Evolutionary conservation across 2,329 filamentous ascomycete species (phyloP), one percentile per base, ranked within the genome.

Genomic region (Ceratocystis lukuohia): DNA sequence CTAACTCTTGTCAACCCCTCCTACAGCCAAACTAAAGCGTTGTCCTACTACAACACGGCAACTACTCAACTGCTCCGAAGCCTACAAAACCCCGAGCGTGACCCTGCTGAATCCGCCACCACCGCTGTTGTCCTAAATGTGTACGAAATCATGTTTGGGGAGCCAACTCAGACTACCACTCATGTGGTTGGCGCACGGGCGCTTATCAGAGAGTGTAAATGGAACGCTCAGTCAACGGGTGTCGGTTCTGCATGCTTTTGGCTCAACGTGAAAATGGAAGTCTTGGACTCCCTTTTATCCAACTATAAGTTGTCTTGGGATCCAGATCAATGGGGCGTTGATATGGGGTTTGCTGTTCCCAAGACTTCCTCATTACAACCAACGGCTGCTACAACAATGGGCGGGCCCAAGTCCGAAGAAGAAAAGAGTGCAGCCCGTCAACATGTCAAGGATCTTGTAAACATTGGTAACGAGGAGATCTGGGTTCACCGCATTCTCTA

Each of bases 401-500:
- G 20, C 48, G 48, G 28, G 56, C 56, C n/a, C 30, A 64, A 57
- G 17, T 33, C 53, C n/a, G 53, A 57, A 71, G 76, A 77, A 5
- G 77, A 79, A 6, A 78, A 81, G 57, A 80, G 79, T 4, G 78
- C 83, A 66, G 77, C 79, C 5, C 65, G 69, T 2, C 69, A 69
- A 4, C 66, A 59, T 28, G 68, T 5, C 59, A 62, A 22, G 37
- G 41, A 46, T 48, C 45, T 63, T 30, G 44, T 48, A 7, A 45
- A 63, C 41, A 48, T 66, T 22, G 88, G 86, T 10, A 80, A 84
- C 46, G 91, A 96, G 74, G 90, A 96, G 72, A 73, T 87, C 8
- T 96, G 93, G 91, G 88, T 91, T 20, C 88, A 96, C 72, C 85
- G 89, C 33, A 95, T 96, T 69, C 79, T 96, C 48, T 96, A 92